These are phyloP conservation scores for Angomonas desouzai DNA, from an alignment of 208 protist genomes.

Conservation along the genomic window DNA sequence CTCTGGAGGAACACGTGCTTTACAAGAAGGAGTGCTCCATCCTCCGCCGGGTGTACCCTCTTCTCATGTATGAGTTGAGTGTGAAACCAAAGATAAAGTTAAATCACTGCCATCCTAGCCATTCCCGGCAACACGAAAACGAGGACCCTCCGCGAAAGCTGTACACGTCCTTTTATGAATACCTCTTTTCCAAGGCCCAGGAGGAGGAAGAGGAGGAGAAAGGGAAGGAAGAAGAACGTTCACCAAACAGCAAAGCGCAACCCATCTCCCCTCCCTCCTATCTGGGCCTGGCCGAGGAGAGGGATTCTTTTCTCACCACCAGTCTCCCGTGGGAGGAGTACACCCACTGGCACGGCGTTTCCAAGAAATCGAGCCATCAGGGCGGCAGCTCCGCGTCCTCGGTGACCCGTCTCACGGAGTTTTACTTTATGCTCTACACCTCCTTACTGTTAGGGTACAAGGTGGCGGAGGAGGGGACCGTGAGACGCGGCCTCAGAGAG, in stretches of 20 bases:
- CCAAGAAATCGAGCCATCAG: neutral
- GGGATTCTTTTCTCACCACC: neutral
- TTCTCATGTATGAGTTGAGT: neutral
- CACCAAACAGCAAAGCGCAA: too few species aligned
- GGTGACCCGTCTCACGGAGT: neutral
- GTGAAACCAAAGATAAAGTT: slow-evolving; percentile 4
- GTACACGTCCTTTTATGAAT: neutral
- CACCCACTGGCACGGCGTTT: neutral
- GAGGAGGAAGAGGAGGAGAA: neutral
- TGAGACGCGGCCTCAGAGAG: neutral
- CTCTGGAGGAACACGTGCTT: neutral
- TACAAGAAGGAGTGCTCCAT: slow-evolving; percentile 1
- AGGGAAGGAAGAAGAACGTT: too few species aligned
- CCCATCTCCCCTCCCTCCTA: too few species aligned
- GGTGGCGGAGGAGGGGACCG: neutral
- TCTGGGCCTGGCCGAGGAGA: neutral
- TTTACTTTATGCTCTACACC: neutral
- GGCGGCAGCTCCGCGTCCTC: neutral
- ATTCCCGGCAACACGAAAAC: neutral
- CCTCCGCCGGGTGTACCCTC: neutral
- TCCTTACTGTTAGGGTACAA: neutral
- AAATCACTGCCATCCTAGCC: neutral
- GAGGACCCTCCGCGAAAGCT: neutral
- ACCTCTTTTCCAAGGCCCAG: neutral
- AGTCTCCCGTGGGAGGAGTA: neutral